Evolutionary conservation across 1,284 basidiomycete species (phyloP).

Genomic region (Earliella scabrosa): DNA sequence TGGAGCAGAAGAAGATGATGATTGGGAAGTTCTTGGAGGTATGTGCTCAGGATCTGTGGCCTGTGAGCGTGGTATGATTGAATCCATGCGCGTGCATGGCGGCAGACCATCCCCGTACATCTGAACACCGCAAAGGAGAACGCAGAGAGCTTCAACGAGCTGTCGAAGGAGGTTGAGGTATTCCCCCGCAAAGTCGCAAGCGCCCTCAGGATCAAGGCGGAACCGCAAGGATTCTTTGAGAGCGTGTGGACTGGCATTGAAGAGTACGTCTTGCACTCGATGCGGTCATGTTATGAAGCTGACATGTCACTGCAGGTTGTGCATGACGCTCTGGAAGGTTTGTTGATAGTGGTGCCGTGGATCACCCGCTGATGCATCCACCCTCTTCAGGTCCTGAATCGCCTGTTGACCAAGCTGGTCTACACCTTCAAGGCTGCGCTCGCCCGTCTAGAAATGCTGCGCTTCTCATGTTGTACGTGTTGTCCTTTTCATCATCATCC

Average conservation of each 20-base stretch:
- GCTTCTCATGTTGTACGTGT: slow-evolving; percentile 29
- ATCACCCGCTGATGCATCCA: too few species aligned
- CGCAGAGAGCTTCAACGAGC: slow-evolving; percentile 30
- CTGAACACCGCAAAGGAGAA: slow-evolving; percentile 28
- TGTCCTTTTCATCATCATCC: not conserved
- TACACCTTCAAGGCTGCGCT: slow-evolving; percentile 32
- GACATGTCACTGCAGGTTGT: slow-evolving; percentile 21
- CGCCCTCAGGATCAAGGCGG: slow-evolving; percentile 30
- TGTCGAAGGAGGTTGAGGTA: slow-evolving; percentile 33
- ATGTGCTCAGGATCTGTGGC: too few species aligned
- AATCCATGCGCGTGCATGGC: not conserved
- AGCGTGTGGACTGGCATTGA: slow-evolving; percentile 34
- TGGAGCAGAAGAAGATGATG: slow-evolving; percentile 35
- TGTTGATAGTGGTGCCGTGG: not conserved
- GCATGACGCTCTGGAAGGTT: slow-evolving; percentile 36
- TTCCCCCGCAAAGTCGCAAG: slow-evolving; percentile 37
- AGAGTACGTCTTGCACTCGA: slow-evolving; percentile 23
- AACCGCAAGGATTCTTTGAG: slow-evolving; percentile 29
- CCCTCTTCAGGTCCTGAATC: slow-evolving; percentile 13
- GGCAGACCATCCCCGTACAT: slow-evolving; percentile 33
- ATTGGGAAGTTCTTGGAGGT: slow-evolving; percentile 38
- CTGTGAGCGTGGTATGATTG: too few species aligned
- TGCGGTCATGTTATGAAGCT: not conserved
- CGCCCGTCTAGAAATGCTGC: slow-evolving; percentile 31
- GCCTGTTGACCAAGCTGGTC: slow-evolving; percentile 27